Evolutionary conservation across 2,329 filamentous ascomycete genomes (phyloP).

Genomic region (Xylariaceae sp.): DNA sequence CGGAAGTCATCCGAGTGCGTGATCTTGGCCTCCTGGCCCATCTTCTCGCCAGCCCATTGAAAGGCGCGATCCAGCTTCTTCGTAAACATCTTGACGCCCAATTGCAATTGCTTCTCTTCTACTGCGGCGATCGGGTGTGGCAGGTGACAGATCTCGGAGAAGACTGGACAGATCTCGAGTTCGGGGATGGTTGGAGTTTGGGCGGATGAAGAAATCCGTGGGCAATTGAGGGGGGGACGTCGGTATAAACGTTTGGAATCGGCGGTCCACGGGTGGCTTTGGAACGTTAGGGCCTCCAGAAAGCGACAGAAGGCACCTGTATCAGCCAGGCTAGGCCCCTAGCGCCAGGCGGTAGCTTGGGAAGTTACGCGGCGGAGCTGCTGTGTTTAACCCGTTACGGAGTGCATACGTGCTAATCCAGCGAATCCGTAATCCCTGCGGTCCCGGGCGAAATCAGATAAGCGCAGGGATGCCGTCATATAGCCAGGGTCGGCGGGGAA

Average conservation of each 20-base stretch:
- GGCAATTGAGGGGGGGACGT: not conserved
- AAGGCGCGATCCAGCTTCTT: conserved; percentile 95
- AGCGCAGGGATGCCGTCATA: not conserved
- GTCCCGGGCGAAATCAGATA: not conserved
- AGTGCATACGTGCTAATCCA: too few relatives aligned
- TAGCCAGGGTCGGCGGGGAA: not conserved
- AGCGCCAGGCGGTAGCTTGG: not conserved
- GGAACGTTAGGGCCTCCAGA: too few relatives aligned
- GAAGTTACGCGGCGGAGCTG: conserved; percentile 7
- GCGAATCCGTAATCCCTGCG: not conserved
- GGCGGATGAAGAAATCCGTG: not conserved
- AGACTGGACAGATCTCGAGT: too few relatives aligned
- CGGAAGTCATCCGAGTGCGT: conserved; percentile 87
- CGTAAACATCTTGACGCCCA: conserved; percentile 47
- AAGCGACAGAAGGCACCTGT: too few relatives aligned
- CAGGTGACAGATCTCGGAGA: too few relatives aligned
- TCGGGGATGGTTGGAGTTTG: not conserved
- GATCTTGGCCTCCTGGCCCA: conserved; percentile 87
- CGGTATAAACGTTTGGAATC: not conserved
- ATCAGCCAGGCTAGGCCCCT: not conserved
- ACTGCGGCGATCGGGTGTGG: conserved; percentile 2
- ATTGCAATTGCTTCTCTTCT: conserved; percentile 6
- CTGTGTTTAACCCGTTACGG: not conserved
- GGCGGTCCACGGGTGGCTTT: too few relatives aligned
- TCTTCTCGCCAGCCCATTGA: conserved; percentile 97